phyloP scores from a whole-genome alignment of 2,329 filamentous ascomycete genomes.

The Fusarium vanettenii region DNA sequence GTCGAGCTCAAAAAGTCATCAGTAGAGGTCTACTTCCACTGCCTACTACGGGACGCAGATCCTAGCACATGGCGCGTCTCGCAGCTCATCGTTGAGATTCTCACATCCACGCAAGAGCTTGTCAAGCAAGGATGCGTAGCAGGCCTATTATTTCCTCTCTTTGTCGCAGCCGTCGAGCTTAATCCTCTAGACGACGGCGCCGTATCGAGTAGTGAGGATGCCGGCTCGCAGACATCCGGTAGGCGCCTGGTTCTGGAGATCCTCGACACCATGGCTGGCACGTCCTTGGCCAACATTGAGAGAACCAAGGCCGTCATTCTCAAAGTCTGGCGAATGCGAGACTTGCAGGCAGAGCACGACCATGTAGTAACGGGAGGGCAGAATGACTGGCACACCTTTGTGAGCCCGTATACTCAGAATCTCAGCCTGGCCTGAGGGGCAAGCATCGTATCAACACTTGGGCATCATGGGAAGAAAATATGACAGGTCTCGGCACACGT shows the following conservation, averaged over 20 bases:
- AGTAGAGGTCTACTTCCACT: slow-evolving; percentile 58
- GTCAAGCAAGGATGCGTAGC: slow-evolving; percentile 31
- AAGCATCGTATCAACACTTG: neutral
- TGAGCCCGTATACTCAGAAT: slow-evolving; percentile 44
- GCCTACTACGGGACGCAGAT: slow-evolving; percentile 55
- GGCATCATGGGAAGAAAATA: neutral
- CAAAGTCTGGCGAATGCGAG: slow-evolving; percentile 59
- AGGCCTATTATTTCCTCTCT: slow-evolving; percentile 34
- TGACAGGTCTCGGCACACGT: neutral
- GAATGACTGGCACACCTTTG: slow-evolving; percentile 44
- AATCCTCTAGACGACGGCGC: slow-evolving; percentile 30
- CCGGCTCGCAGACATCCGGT: slow-evolving; percentile 1
- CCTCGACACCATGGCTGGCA: slow-evolving; percentile 52
- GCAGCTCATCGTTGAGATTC: slow-evolving; percentile 16
- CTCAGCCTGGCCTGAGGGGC: slow-evolving; percentile 39
- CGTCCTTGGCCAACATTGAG: slow-evolving; percentile 56
- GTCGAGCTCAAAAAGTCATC: slow-evolving; percentile 52
- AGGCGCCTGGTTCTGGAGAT: slow-evolving; percentile 34
- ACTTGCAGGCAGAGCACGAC: slow-evolving; percentile 39
- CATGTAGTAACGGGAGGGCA: neutral
- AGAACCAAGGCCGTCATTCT: slow-evolving; percentile 58
- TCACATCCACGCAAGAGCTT: slow-evolving; percentile 11
- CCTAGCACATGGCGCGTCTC: slow-evolving; percentile 46
- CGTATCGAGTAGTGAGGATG: neutral
- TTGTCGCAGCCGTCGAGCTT: slow-evolving; percentile 37